Evolutionary conservation across 2,329 filamentous ascomycete genomes (phyloP), one percentile per base, ranked within the genome.

Genomic region (Aspergillus transmontanensis): DNA sequence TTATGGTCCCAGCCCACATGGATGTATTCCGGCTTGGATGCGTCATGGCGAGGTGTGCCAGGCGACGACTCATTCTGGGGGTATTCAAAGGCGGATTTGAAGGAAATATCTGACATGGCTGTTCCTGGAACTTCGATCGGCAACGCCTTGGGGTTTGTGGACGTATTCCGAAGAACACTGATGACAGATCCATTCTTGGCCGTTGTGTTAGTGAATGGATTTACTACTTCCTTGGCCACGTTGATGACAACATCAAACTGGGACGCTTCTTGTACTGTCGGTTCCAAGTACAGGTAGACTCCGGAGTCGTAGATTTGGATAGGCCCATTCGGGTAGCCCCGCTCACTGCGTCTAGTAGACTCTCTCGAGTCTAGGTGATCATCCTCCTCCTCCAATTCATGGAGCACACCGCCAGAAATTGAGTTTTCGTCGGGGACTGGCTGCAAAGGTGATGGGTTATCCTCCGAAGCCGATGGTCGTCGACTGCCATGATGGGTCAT

Each of bases 1-100:
- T 89, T 89, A 74, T 89, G 87, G 68, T 89, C 87, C 87, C 87
- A 89, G 10, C 82, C 82, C 58, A 89, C 85, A 71, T 89, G 87
- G 30, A 89, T 84, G 70, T 89, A 89, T 71, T 89, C 87, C 3
- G 87, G 87, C n/a, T 78, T 74, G 28, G 75, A 72, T 53, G 76
- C 60, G 10, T 69, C 70, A 1, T 70, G 70, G 59, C 75, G 78
- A 28, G 74, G 73, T 6, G 73, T 74, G 6, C 74, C 73, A 10
- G 74, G 70, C 3, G 66, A 30, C 16, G 46, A 68, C 26, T 72
- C 75, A 19, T 71, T 69, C 10, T 72, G 69, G 36, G 76, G 74
- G 60, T 73, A 79, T 62, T 82, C 80, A 60, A 81, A 78, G 1
- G 81, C 79, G 39, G 85, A 85, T 50, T 84, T 84, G 61, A 82